These are phyloP conservation scores for Aspergillus cejpii DNA, from an alignment of 2,329 filamentous ascomycete genomes.

Conservation along the genomic window DNA sequence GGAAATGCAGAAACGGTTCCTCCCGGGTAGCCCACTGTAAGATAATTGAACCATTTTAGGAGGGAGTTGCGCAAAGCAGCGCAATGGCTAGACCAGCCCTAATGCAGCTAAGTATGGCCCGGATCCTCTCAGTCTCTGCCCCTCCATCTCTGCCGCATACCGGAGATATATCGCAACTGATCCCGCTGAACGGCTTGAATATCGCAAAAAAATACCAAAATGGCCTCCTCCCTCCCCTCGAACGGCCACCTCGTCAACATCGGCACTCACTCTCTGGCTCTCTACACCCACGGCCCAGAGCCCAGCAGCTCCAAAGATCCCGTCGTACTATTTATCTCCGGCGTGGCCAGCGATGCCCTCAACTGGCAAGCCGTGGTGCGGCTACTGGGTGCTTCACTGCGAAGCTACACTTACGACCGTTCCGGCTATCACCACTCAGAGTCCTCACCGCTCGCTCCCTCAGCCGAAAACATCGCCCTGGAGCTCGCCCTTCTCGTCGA, in stretches of 20 bases:
- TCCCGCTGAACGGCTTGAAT: background rate
- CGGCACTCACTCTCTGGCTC: conserved; percentile 13
- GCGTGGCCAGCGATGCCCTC: conserved; percentile 11
- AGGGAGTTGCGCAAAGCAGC: too few species aligned
- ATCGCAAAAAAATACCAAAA: conserved; percentile 2
- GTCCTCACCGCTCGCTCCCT: conserved; percentile 4
- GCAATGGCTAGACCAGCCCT: too few species aligned
- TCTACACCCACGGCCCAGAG: conserved; percentile 12
- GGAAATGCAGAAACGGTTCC: too few species aligned
- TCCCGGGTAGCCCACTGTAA: too few species aligned
- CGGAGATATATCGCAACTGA: background rate
- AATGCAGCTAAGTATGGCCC: too few species aligned
- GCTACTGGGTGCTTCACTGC: conserved; percentile 2
- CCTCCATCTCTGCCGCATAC: background rate
- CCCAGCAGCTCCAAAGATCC: conserved; percentile 8
- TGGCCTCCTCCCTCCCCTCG: conserved; percentile 12
- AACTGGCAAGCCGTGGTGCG: conserved; percentile 14
- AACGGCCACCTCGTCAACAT: conserved; percentile 10
- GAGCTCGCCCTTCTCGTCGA: conserved; percentile 9
- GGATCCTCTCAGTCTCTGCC: background rate
- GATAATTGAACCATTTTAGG: too few species aligned
- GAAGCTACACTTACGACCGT: conserved; percentile 14
- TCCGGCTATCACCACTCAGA: conserved; percentile 13
- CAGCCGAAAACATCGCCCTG: conserved; percentile 11
- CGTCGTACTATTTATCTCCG: conserved; percentile 9